These are phyloP conservation scores for Cymbopogon citratus DNA, from an alignment of 176 grass and related monocot species.

Conservation along the genomic window DNA sequence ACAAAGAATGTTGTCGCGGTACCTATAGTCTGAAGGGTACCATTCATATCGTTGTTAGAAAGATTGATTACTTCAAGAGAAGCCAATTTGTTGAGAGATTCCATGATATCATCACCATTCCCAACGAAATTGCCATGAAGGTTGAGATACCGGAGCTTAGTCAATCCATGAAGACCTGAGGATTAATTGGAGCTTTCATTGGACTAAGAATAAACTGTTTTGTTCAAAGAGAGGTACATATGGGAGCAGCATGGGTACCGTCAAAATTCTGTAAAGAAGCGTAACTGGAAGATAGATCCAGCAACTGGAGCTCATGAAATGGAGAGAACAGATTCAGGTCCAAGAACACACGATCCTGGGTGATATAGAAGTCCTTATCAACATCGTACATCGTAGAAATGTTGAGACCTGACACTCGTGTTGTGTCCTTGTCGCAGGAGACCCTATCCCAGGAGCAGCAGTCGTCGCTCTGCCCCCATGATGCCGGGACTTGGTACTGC, in stretches of 20 bases:
- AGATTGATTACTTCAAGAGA: background rate
- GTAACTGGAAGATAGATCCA: background rate
- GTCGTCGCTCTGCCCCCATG: background rate
- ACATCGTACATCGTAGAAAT: background rate
- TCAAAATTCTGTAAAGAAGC: background rate
- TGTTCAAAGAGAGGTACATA: background rate
- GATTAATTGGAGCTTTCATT: background rate
- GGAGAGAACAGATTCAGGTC: background rate
- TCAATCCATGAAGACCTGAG: background rate
- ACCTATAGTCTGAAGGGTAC: background rate
- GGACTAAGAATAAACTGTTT: background rate
- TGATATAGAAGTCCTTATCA: no score
- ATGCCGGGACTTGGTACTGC: background rate
- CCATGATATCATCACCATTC: background rate
- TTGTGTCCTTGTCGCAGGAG: background rate
- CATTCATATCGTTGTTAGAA: background rate
- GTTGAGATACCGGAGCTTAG: background rate
- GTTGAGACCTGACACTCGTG: background rate
- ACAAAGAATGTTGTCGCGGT: background rate
- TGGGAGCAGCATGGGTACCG: background rate
- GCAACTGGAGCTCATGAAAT: background rate
- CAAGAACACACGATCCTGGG: no score
- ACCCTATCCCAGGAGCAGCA: slow-evolving; percentile 1
- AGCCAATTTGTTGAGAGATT: background rate
- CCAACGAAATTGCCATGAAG: background rate